Percentiles rank a stretch among this genome's conserved stretches.
Conservation (phyloP, 495 filamentous ascomycete genomes). For the Neurospora cerealis region DNA sequence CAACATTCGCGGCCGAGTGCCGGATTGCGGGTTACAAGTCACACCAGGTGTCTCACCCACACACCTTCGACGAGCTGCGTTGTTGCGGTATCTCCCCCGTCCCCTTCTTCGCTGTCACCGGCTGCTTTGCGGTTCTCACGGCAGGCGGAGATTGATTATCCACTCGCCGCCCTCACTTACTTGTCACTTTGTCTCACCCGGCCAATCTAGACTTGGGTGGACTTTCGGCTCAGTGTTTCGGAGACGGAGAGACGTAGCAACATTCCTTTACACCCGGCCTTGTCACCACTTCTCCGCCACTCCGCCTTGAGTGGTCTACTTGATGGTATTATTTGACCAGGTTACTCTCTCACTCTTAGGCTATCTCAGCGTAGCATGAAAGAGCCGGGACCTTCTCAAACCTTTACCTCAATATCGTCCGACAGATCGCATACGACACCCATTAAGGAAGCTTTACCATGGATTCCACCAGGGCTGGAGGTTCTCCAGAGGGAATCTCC, state of each 20-base stretch:
- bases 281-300: neutral
- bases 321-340: neutral
- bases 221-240: neutral
- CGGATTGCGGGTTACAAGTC: neutral
- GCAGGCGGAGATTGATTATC: slow-evolving; percentile 2
- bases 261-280: neutral
- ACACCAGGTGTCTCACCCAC: neutral
- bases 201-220: neutral
- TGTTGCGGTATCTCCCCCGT: neutral
- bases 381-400: neutral
- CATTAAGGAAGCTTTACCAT: neutral
- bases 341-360: neutral
- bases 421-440: neutral
- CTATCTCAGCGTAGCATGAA: neutral
- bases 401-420: neutral
- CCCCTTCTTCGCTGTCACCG: neutral
- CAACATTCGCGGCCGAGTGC: neutral
- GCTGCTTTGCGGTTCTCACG: neutral
- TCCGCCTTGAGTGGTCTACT: neutral
- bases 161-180: neutral
- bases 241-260: neutral
- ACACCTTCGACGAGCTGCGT: neutral
- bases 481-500: neutral
- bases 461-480: neutral
- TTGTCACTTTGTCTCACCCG: neutral